phyloP scores from a whole-genome alignment of 169 alveolate species.

The Eimeria praecox region DNA sequence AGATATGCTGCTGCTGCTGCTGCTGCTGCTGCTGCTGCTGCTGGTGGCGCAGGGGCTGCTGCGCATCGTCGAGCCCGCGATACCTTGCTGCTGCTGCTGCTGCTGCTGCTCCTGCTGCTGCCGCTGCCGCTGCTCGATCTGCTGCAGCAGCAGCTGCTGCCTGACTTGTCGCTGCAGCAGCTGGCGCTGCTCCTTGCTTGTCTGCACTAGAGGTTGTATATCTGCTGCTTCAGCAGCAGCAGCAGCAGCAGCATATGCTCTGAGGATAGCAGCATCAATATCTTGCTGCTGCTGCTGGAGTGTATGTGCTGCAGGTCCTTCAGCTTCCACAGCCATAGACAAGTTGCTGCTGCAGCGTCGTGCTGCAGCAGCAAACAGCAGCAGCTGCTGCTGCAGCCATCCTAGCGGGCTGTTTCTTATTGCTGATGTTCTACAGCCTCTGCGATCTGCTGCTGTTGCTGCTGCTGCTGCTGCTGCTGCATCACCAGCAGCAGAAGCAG shows the following conservation, averaged over 20 bases:
- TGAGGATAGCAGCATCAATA: not conserved
- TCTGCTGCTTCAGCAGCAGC: conserved; percentile 39
- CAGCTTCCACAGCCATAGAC: not conserved
- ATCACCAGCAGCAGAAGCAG: not conserved
- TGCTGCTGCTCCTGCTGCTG: conserved; percentile 65
- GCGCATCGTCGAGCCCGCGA: too few relatives aligned
- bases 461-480: too few relatives aligned
- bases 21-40: conserved; percentile 68
- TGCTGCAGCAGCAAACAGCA: conserved; percentile 35
- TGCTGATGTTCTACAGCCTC: not conserved
- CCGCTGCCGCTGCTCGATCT: conserved; percentile 2
- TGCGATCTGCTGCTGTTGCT: not conserved
- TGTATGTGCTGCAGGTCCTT: not conserved
- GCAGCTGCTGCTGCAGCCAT: conserved; percentile 37
- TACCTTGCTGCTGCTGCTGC: conserved; percentile 57
- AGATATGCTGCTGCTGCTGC: conserved; percentile 29
- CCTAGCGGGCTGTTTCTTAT: not conserved
- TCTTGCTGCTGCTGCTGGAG: not conserved
- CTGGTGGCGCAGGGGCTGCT: too few relatives aligned
- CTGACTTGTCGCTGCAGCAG: conserved; percentile 55
- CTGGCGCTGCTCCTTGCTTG: conserved; percentile 56
- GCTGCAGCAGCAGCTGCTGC: conserved; percentile 72
- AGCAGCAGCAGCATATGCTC: conserved; percentile 17
- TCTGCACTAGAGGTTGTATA: conserved; percentile 28
- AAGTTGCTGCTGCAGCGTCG: conserved; percentile 44